phyloP scores from a whole-genome alignment of 2,329 filamentous ascomycete species.

The Fusarium sp. region DNA sequence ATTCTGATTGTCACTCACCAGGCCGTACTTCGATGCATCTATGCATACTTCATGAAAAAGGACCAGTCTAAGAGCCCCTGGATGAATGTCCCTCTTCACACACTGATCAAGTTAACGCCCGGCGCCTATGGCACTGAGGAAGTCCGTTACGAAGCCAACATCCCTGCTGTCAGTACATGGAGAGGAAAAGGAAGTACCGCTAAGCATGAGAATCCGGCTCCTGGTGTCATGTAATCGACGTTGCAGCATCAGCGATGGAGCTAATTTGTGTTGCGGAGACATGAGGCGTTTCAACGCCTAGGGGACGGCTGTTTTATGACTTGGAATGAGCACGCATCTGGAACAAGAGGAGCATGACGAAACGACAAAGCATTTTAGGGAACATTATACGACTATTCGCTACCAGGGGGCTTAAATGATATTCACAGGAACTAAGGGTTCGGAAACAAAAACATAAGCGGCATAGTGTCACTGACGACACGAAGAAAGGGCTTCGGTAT shows the following conservation, averaged over 20 bases:
- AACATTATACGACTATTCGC: slow-evolving; percentile 24
- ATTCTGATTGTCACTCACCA: slow-evolving; percentile 99
- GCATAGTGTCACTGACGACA: slow-evolving; percentile 15
- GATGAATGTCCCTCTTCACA: slow-evolving; percentile 98
- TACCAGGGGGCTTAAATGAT: slow-evolving; percentile 15
- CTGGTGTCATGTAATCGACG: slow-evolving; percentile 49
- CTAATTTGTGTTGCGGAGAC: background rate
- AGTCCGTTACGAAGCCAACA: slow-evolving; percentile 87
- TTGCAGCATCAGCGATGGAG: background rate
- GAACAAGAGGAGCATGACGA: slow-evolving; percentile 17
- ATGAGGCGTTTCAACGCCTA: background rate
- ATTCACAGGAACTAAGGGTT: slow-evolving; percentile 7
- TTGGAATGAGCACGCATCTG: slow-evolving; percentile 34
- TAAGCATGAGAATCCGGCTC: slow-evolving; percentile 77
- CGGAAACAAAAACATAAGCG: slow-evolving; percentile 17
- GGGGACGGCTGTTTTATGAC: slow-evolving; percentile 25
- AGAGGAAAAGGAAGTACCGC: slow-evolving; percentile 92
- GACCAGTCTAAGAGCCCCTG: slow-evolving; percentile 92
- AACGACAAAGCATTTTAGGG: slow-evolving; percentile 27
- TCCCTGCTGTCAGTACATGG: slow-evolving; percentile 96
- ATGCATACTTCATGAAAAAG: slow-evolving; percentile 99
- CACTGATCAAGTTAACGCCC: slow-evolving; percentile 94
- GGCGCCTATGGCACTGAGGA: slow-evolving; percentile 94
- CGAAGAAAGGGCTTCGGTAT: slow-evolving; percentile 7
- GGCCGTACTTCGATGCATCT: slow-evolving; percentile 95